Base-by-base conservation (phyloP, 2,329 filamentous ascomycete species). In the Metarhizium robertsii region DNA sequence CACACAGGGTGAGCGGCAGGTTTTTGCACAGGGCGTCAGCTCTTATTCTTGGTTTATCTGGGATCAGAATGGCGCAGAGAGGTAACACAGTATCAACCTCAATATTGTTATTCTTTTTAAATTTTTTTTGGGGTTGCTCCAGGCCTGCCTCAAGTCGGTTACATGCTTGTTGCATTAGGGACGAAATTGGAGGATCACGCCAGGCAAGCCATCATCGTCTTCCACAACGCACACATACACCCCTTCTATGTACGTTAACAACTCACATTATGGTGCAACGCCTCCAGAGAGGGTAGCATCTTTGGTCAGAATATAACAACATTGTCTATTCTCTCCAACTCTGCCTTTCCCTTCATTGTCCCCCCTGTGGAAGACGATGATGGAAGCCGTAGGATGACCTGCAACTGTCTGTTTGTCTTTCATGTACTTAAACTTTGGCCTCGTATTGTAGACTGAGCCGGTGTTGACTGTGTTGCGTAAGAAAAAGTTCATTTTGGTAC, bases 151-250 rank as follows among this genome's bases (percentile, higher is more conserved):
- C 30, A 40, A 16, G 20, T 32, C 42, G 8, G 13, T 46, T 47
- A 36, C 42, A 32, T 8, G 14, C 18, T 45, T 48, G 52, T 53
- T 54, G 50, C 50, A 54, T 50, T 16, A 52, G 53, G 57, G 56
- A 56, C 43, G 32, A 55, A 54, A 57, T 52, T 55, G 53, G 52
- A 59, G 55, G 55, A 53, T 58, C 71, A 77, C 72, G 73, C 75
- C 78, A 81, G 80, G 80, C 81, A 82, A 79, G 80, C 81, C 79
- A 83, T 83, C 81, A 83, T 85, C 82, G 80, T 85, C 82, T 83
- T 85, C 81, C 77, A 79, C 75, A 72, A 73, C 32, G 32, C 32
- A 69, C 56, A 47, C 54, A 52, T 20, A 40, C 52, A 36, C 46
- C 64, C 65, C 66, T 72, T 72, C 74, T 71, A 82, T 86, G 83